phyloP scores from a whole-genome alignment of 768 basidiomycete genomes.

The Suillus placidus region DNA sequence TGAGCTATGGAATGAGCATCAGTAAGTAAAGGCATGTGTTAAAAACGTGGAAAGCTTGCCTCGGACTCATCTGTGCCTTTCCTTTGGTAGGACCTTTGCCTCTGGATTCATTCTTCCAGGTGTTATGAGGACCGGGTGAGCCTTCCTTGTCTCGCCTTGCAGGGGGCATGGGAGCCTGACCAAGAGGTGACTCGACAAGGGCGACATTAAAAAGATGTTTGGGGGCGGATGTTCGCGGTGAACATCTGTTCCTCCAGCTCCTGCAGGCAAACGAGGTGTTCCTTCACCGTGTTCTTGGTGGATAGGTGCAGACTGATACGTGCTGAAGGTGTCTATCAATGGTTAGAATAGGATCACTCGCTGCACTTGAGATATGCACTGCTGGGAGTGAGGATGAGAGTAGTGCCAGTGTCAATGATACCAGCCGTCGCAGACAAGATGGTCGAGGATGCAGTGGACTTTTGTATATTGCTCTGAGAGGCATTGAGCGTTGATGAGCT shows the following conservation, averaged over 20 bases:
- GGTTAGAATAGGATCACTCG: no score
- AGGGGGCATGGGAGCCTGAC: conserved; percentile 40
- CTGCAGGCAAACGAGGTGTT: no score
- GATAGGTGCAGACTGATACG: no score
- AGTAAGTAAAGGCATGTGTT: neutral
- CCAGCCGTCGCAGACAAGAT: no score
- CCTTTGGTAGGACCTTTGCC: conserved; percentile 42
- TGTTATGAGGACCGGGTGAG: conserved; percentile 64
- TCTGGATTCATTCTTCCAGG: conserved; percentile 38
- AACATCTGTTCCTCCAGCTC: no score
- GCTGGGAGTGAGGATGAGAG: no score
- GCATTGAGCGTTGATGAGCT: conserved; percentile 6
- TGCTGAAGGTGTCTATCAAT: no score
- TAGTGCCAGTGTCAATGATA: no score
- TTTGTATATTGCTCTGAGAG: conserved; percentile 22
- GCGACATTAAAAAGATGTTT: no score
- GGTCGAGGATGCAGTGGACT: conserved; percentile 33
- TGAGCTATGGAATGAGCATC: conserved; percentile 45
- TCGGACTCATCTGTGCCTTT: conserved; percentile 59
- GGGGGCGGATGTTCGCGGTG: no score
- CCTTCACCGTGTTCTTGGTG: no score
- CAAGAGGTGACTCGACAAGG: conserved; percentile 52
- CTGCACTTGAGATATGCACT: no score
- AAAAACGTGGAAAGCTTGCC: conserved; percentile 39
- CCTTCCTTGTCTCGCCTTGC: conserved; percentile 66